Base-by-base conservation (phyloP, 306 rosid genomes). In the Ceratonia siliqua region DNA sequence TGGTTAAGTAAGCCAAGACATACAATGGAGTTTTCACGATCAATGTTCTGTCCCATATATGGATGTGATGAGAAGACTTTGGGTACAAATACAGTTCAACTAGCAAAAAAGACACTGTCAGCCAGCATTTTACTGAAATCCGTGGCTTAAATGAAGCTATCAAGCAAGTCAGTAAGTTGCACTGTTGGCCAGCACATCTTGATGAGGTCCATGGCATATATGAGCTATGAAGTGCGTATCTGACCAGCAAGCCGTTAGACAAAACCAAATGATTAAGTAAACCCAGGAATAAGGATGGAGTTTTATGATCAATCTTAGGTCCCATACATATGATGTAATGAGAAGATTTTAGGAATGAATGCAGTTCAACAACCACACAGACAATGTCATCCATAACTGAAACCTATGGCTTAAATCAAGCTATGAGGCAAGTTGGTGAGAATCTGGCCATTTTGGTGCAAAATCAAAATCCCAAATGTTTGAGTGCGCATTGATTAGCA, bases 21-120 rank as follows among this genome's bases (percentile, higher is more conserved):
- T 30, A 57, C 52, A 49, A 49, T 59, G 65, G 18, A 32, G 58
- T 35, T 41, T 70, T 12, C 61, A 11, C 12, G 35, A 74, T 43
- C 35, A 68, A 11, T 52, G 5, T 68, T 74, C 27, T 76, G 50
- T 58, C 50, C 15, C 74, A 20, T 5, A 41, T 24, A 64, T 42
- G 70, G 43, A 14, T 43, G 49, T 43, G 49, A 43, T 14, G 6
- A 43, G 54, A 42, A 22, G 70, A 42, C 13, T 11, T 1, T 14
- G 24, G n/a, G 33, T 15, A 12, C 6, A 41, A 22, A 52, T 32
- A 33, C 49, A 63, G 20, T 63, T 78, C 59, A 66, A 58, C 21
- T 35, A 46, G 72, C 59, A 43, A 43, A 50, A 20, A 58, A 59
- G 10, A 49, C 55, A 17, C 6, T 46, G 24, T 49, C 55, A n/a